Base-by-base conservation (phyloP, 192 early-diverging fungal genomes). In the Coemansia brasiliensis region DNA sequence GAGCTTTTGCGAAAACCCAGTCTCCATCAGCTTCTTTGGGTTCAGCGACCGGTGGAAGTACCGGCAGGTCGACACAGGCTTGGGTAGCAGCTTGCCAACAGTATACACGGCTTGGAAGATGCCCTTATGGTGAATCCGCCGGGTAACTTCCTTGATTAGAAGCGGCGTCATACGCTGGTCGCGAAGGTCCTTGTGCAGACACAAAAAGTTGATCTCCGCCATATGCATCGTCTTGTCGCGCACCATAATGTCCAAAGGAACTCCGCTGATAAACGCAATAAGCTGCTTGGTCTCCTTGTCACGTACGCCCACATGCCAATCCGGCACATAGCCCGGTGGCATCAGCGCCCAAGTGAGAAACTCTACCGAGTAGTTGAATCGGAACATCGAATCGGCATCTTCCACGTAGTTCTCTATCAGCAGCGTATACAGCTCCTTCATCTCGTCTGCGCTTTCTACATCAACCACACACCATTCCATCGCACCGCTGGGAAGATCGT, bases 101-200 rank as follows among this genome's bases (percentile, higher is more conserved):
- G 97, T 99, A 76, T 98, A 99, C 6, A 92, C 89, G 22, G 97
- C 97, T 74, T 99, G 97, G 87, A 98, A 99, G 46, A 95, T 92
- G 24, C 92, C 93, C 55, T 88, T 83, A 24, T 93, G 64, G 71
- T 99, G 90, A 32, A 93, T 90, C 13, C 92, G 87, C 24, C 97
- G 85, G 4, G 97, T 99, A 27, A 99, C 89, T 73, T 99, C 97
- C 76, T 94, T 91, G 82, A 99, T 99, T 48, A 99, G 72, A 16
- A 99, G 85, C 26, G 97, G 97, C 21, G 97, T 88, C 55, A 99
- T 81, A 55, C 97, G 87, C 77, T 98, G 96, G 52, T 85, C 84
- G 37, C 97, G 88, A 52, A 99, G 88, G 65, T 88, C 89, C 82
- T 99, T 99, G 75, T 96, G 94, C 18, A 98, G 80, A 68, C 95